Evolutionary conservation across 2,329 filamentous ascomycete genomes (phyloP).

Genomic region (Plenodomus lindquistii): DNA sequence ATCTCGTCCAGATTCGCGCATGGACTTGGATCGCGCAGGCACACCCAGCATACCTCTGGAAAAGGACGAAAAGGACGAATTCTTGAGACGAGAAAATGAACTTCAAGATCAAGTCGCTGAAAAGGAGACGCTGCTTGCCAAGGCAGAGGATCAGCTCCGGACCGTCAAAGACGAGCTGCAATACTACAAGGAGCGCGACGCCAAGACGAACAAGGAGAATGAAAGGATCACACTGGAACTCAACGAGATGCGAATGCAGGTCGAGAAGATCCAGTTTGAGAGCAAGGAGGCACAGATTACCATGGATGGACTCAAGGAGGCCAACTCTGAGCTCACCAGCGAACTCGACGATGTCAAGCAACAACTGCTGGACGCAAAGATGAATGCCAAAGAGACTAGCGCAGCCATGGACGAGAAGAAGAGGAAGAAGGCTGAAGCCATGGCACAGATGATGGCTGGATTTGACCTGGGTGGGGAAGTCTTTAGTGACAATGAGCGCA

Average conservation of each 20-base stretch:
- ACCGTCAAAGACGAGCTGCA: slow-evolving; percentile 85
- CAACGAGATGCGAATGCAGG: slow-evolving; percentile 94
- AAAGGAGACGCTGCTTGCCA: slow-evolving; percentile 79
- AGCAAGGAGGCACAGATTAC: slow-evolving; percentile 96
- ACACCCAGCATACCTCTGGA: slow-evolving; percentile 88
- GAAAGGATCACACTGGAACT: slow-evolving; percentile 83
- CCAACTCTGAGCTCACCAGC: slow-evolving; percentile 86
- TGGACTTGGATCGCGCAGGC: slow-evolving; percentile 76
- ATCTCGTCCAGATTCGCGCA: slow-evolving; percentile 64
- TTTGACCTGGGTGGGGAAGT: slow-evolving; percentile 93
- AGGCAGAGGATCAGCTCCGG: slow-evolving; percentile 77
- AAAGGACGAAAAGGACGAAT: slow-evolving; percentile 96
- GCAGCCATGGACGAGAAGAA: slow-evolving; percentile 95
- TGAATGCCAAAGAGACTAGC: slow-evolving; percentile 91
- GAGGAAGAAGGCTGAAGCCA: slow-evolving; percentile 97
- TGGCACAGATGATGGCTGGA: slow-evolving; percentile 99
- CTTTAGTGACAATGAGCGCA: slow-evolving; percentile 90
- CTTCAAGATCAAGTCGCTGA: slow-evolving; percentile 95
- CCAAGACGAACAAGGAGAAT: slow-evolving; percentile 84
- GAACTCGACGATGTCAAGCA: slow-evolving; percentile 97
- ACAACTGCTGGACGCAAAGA: slow-evolving; percentile 91
- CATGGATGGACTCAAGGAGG: slow-evolving; percentile 96
- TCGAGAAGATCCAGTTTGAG: slow-evolving; percentile 94
- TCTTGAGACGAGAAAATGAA: slow-evolving; percentile 91
- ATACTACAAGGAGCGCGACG: slow-evolving; percentile 83